These are phyloP conservation scores for Epipyxis sp. DNA, from an alignment of 108 stramenopile species.

Conservation along the genomic window DNA sequence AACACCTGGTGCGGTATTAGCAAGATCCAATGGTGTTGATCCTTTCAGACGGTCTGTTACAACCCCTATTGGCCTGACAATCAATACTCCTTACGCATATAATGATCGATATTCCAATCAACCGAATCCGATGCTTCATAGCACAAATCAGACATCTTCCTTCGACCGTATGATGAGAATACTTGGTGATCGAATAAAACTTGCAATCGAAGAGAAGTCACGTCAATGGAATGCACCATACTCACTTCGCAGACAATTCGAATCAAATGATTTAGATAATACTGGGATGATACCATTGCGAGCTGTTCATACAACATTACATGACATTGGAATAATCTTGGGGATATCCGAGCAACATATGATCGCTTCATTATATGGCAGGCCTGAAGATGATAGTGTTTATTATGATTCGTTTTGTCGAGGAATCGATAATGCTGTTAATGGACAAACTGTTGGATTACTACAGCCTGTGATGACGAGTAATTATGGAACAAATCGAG, in stretches of 20 bases:
- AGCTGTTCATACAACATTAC: not conserved
- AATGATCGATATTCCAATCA: too few relatives aligned
- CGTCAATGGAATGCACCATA: not conserved
- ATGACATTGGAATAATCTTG: slow-evolving; percentile 1
- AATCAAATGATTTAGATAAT: not conserved
- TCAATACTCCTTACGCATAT: slow-evolving; percentile 9
- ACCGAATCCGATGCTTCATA: too few relatives aligned
- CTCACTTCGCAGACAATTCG: slow-evolving; percentile 8
- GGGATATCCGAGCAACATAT: not conserved
- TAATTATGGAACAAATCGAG: too few relatives aligned
- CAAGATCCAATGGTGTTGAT: not conserved
- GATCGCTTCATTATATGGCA: not conserved
- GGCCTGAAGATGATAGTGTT: slow-evolving; percentile 1
- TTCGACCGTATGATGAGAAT: not conserved
- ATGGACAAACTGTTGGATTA: not conserved
- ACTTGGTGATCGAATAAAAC: not conserved
- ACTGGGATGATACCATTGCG: not conserved
- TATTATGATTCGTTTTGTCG: slow-evolving; percentile 6
- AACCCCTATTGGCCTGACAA: slow-evolving; percentile 3
- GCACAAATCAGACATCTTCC: too few relatives aligned
- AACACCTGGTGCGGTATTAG: too few relatives aligned
- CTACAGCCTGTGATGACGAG: not conserved
- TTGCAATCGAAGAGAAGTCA: not conserved
- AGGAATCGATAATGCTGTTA: not conserved
- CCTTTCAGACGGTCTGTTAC: not conserved